A percentile compares a stretch with the other conserved stretches of the same genome.
Conservation (phyloP, 129 eudicot species). For the Flaveria brownii region DNA sequence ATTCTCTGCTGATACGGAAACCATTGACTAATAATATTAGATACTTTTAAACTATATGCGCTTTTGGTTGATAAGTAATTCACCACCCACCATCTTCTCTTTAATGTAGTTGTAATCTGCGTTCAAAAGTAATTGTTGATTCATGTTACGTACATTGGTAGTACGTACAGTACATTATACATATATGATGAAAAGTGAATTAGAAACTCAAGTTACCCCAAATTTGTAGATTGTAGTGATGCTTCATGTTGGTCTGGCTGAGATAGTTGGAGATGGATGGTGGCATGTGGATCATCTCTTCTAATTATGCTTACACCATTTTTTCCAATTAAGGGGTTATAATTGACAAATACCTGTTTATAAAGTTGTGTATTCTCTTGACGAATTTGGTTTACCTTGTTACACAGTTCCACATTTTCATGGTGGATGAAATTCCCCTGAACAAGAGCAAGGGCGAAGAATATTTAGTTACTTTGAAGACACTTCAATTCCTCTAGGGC, state of each 20-base stretch:
- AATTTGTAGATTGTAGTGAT: conserved; percentile 40
- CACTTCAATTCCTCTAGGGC: neutral
- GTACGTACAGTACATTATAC: too few species aligned
- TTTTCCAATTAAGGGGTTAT: neutral
- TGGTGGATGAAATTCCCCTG: conserved; percentile 69
- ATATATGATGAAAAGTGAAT: neutral
- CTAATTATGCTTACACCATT: conserved; percentile 36
- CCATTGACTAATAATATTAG: too few species aligned
- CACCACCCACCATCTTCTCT: conserved; percentile 14
- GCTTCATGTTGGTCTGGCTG: conserved; percentile 62
- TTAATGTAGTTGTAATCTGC: conserved; percentile 53
- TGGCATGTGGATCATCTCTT: conserved; percentile 56
- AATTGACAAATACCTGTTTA: conserved; percentile 46
- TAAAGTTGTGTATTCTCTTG: conserved; percentile 58
- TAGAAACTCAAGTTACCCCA: conserved; percentile 46
- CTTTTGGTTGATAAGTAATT: too few species aligned
- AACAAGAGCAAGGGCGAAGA: conserved; percentile 1
- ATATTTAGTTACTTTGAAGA: conserved; percentile 21
- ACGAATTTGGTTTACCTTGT: conserved; percentile 56
- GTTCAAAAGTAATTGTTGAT: neutral
- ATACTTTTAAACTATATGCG: too few species aligned
- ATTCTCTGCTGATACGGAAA: conserved; percentile 20
- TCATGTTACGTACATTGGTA: neutral
- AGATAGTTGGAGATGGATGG: conserved; percentile 66
- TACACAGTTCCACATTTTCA: conserved; percentile 69